Base-by-base conservation (phyloP, 192 early-diverging fungal species). In the Gaertneriomyces semiglobifer region DNA sequence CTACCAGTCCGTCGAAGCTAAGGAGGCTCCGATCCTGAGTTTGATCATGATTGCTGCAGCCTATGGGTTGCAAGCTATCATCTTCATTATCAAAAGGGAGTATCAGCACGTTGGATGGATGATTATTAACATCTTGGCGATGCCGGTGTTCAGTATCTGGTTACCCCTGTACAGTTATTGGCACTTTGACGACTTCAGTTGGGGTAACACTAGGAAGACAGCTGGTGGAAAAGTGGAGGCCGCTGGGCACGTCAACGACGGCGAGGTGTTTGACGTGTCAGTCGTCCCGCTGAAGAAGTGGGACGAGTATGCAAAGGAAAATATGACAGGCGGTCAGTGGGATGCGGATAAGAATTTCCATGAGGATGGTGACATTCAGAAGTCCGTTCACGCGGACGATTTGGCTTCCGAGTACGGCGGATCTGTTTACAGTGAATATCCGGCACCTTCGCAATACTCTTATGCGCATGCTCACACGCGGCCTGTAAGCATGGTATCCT, bases 151-250 rank as follows among this genome's bases (percentile, higher is more conserved):
- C 73, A 86, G 88, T 8, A 78, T 81, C 61, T 83, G 74, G 56
- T 44, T 81, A 20, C 76, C 81, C 9, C 60, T 81, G 25, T 97
- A 96, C 74, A 85, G 93, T 20, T 96, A 92, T 83, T 98, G 95
- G 95, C 92, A 95, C 76, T 94, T 95, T 76, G 93, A 97, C 52
- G 94, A 97, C 68, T 97, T 97, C 72, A 92, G 90, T n/a, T 97
- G 94, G 93, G 94, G 95, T 60, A 94, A 93, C 71, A 96, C 94
- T 38, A 89, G 93, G 73, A 69, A 89, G 33, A 90, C 94, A 4
- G 84, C 92, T 16, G 92, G 93, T 46, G 25, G 25, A 33, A 33
- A 33, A 33, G 25, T 2, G 2, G 25, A 33, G 25, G 91, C 90
- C 65, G 92, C 92, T 69, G 70, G 91, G 84, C 58, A 86, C 85